Base-by-base conservation (phyloP, 768 basidiomycete genomes). In the Lepiota brunneoincarnata region DNA sequence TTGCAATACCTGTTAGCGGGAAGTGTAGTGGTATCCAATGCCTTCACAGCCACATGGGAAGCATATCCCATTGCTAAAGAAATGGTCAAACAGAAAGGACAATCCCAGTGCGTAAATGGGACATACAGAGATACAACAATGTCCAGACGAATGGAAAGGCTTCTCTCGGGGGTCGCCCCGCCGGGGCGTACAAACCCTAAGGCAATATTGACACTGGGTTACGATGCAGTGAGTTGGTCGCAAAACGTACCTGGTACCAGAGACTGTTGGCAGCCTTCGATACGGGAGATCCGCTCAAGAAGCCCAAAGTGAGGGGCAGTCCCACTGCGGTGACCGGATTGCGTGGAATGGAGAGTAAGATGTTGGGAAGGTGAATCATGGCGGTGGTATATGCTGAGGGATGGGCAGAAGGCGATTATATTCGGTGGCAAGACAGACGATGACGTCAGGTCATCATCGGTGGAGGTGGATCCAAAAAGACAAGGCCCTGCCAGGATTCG, bases 61-160 rank as follows among this genome's bases (percentile, higher is more conserved):
- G 84, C 84, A 61, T 80, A 87, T 18, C 87, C 87, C 83, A 87
- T 85, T 6, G 74, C 77, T 76, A 35, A 24, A 38, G 18, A 61
- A 18, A 31, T 51, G 50, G 54, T 54, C 42, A 40, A 3, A 43
- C 48, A 12, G 56, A 56, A 44, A 56, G 41, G 36, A 61, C 59
- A 12, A 17, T 11, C 4, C 10, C 3, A 21, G 26, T 3, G 37
- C 17, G 3, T 11, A 14, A 18, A 20, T 31, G 14, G 7, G 5
- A 56, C 69, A 23, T 46, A 71, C 71, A 69, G 14, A 75, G 51
- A 60, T 80, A 82, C 12, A 84, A 59, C 0, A 72, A 61, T 0
- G 79, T 73, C 84, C 83, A 83, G 11, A 82, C 80, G 49, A 83
- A 75, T 9, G 81, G 81, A 59, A 86, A 87, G 1, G 75, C 76